These are phyloP conservation scores for Strombidium stylifer DNA, from an alignment of 73 alveolate species.

Conservation along the genomic window DNA sequence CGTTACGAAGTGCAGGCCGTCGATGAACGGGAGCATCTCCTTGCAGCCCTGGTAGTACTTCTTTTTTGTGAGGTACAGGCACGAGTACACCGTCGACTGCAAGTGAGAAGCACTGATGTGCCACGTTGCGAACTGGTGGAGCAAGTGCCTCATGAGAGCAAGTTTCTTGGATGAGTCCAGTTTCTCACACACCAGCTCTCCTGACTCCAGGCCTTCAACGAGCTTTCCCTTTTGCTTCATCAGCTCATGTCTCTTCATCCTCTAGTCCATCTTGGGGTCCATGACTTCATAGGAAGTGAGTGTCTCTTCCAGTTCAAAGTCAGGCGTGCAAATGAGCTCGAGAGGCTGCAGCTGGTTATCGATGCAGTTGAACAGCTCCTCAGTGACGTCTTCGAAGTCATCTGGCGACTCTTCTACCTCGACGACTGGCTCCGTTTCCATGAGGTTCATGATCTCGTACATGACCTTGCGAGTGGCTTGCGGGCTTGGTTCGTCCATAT, in stretches of 20 bases:
- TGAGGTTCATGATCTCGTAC: too few species aligned
- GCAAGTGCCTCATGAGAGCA: conserved; percentile 6
- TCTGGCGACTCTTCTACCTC: neutral
- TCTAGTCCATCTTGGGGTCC: conserved; percentile 63
- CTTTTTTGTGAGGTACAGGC: conserved; percentile 16
- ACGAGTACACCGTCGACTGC: conserved; percentile 31
- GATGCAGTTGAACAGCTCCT: neutral
- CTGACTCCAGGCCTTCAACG: conserved; percentile 5
- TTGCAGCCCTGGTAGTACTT: conserved; percentile 8
- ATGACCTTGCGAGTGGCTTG: too few species aligned
- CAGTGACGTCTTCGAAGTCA: conserved; percentile 29
- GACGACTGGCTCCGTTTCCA: neutral
- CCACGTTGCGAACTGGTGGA: conserved; percentile 43
- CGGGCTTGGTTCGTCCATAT: too few species aligned
- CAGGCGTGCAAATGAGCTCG: conserved; percentile 2
- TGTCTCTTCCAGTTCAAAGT: conserved; percentile 56
- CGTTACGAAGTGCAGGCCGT: conserved; percentile 19
- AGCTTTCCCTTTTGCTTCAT: conserved; percentile 28
- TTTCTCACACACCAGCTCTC: conserved; percentile 14
- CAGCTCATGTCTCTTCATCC: conserved; percentile 20
- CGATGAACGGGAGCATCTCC: conserved; percentile 20
- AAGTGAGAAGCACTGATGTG: conserved; percentile 6
- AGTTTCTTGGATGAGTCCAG: conserved; percentile 7
- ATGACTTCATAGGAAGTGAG: conserved; percentile 60
- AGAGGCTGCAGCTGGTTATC: neutral